These are phyloP conservation scores for Trypanosoma brucei DNA, from an alignment of 208 protist species.

Conservation along the genomic window DNA sequence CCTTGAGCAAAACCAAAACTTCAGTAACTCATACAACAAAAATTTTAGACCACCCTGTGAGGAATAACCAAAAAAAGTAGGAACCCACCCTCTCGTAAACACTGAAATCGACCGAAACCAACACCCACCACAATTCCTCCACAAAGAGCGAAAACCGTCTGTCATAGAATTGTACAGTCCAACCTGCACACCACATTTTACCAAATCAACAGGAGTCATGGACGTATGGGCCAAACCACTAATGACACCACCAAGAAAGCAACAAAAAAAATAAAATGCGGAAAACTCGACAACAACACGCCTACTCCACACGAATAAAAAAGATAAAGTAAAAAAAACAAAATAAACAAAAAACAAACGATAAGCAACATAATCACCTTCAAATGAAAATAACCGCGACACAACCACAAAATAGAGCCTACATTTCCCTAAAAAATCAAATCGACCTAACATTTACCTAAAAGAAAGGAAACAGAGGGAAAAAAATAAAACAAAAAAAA, in stretches of 20 bases:
- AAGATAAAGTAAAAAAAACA: slow-evolving; percentile 13
- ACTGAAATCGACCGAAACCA: slow-evolving; percentile 26
- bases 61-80: slow-evolving; percentile 59
- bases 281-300: slow-evolving; percentile 26
- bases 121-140: slow-evolving; percentile 26
- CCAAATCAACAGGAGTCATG: slow-evolving; percentile 64
- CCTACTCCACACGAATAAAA: slow-evolving; percentile 14
- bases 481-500: slow-evolving; percentile 15
- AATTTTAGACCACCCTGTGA: slow-evolving; percentile 67
- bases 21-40: slow-evolving; percentile 75
- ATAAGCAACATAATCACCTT: slow-evolving; percentile 5
- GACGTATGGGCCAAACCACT: slow-evolving; percentile 59
- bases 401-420: no score
- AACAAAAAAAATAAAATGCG: slow-evolving; percentile 60
- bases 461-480: slow-evolving; percentile 15
- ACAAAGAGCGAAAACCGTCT: slow-evolving; percentile 40
- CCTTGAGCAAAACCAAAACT: slow-evolving; percentile 34
- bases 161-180: slow-evolving; percentile 47
- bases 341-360: slow-evolving; percentile 2
- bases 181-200: slow-evolving; percentile 85
- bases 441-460: not conserved
- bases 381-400: slow-evolving; percentile 4
- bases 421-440: no score
- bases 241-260: slow-evolving; percentile 52
- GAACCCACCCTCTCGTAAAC: slow-evolving; percentile 59